Base-by-base conservation (phyloP, 345 rosid genomes). In the Citrus maxima region DNA sequence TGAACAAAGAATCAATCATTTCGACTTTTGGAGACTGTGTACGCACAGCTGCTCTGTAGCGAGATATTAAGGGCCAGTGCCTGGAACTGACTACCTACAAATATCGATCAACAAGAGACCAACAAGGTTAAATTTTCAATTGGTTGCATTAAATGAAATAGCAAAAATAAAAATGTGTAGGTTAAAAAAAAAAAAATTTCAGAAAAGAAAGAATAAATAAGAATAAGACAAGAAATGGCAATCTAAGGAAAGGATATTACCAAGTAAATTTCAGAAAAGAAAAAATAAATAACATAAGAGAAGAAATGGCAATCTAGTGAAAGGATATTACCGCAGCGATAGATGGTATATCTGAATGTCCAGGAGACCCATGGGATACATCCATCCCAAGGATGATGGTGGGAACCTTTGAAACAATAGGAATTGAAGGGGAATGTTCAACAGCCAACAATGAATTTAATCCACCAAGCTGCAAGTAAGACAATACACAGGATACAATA, bases 361-460 rank as follows among this genome's bases (percentile, higher is more conserved):
- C 98, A 54, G 99, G 99, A 21, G 99, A 95, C 51, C 99, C 99
- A 81, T 93, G 99, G 0, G 98, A 92, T 4, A 96, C 99, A 84
- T 96, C 99, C 97, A 96, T 96, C 13, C 99, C 99, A 49, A 96
- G 87, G 77, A 96, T 94, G 49, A 96, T 82, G 2, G 99, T 90
- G 6, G 99, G 99, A 80, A 76, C 85, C 87, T 87, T 85, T 0
- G 97, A 94, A 49, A 94, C 88, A 27, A 86, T 12, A 8, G 99
- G 94, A n/a, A 94, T 87, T 22, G 90, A 83, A 38, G 83, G 97
- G 37, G 91, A 73, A 6, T 85, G 91, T 78, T 96, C 97, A 70
- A 96, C 80, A 10, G 93, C 83, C 56, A 96, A 79, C 82, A 92
- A 1, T 0, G 97, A 91, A 77, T 94, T 96, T 79, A 96, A 77